phyloP scores from a whole-genome alignment of 345 rosid genomes.

The Iberis pinnata region DNA sequence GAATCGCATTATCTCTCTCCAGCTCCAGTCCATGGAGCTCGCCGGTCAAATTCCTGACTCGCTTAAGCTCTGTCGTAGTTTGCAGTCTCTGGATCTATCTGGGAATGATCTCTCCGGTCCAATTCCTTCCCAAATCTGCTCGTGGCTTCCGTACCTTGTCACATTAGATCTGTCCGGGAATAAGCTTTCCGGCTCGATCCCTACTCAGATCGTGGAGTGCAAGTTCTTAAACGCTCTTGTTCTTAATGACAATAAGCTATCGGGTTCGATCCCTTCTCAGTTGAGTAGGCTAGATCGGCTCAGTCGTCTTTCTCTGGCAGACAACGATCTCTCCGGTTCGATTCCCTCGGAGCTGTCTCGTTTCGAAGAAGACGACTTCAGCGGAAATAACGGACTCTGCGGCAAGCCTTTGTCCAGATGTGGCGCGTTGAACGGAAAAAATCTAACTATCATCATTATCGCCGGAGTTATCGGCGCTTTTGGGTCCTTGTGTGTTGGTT shows the following conservation, averaged over 20 bases:
- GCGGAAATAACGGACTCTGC: slow-evolving; percentile 42
- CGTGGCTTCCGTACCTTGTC: slow-evolving; percentile 54
- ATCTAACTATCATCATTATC: slow-evolving; percentile 36
- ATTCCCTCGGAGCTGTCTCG: slow-evolving; percentile 42
- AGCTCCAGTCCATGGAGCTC: slow-evolving; percentile 53
- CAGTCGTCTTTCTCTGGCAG: slow-evolving; percentile 39
- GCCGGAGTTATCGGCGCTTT: slow-evolving; percentile 54
- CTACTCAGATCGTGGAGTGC: slow-evolving; percentile 41
- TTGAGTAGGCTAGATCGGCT: slow-evolving; percentile 44
- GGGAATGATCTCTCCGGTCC: slow-evolving; percentile 44
- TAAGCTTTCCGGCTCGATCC: slow-evolving; percentile 44
- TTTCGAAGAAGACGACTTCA: slow-evolving; percentile 31
- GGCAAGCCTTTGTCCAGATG: slow-evolving; percentile 48
- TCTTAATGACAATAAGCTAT: slow-evolving; percentile 37
- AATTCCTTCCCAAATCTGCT: slow-evolving; percentile 50
- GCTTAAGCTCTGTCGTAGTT: slow-evolving; percentile 44
- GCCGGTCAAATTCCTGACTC: slow-evolving; percentile 59
- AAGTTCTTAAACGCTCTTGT: slow-evolving; percentile 46
- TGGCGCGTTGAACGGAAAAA: slow-evolving; percentile 46
- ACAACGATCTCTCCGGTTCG: slow-evolving; percentile 43
- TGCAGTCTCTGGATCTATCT: slow-evolving; percentile 50
- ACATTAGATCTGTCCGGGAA: slow-evolving; percentile 53
- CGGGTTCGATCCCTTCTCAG: slow-evolving; percentile 52
- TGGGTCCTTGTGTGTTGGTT: slow-evolving; percentile 40
- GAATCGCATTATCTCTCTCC: slow-evolving; percentile 49